These are phyloP conservation scores for Tanacetum coccineum DNA, from an alignment of 129 eudicot genomes.

Conservation along the genomic window DNA sequence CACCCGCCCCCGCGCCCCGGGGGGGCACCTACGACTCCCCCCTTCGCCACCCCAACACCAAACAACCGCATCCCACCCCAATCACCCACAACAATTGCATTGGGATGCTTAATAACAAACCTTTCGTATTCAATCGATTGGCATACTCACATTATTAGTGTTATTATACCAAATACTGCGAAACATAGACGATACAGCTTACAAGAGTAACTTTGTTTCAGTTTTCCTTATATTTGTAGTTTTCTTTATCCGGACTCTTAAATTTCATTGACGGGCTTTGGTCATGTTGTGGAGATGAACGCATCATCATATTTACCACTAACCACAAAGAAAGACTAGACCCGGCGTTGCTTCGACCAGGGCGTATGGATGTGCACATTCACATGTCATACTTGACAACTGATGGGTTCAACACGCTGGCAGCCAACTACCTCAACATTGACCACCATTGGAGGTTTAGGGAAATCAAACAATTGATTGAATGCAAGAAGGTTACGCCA, in stretches of 20 bases:
- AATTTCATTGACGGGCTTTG: constrained; percentile 76
- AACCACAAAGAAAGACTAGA: constrained; percentile 64
- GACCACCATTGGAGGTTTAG: constrained; percentile 29
- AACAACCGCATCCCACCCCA: too few relatives aligned
- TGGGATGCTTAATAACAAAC: too few relatives aligned
- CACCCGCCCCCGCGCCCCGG: too few relatives aligned
- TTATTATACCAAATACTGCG: too few relatives aligned
- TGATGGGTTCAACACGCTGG: constrained; percentile 46
- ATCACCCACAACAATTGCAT: too few relatives aligned
- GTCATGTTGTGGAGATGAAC: constrained; percentile 75
- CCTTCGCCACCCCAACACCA: too few relatives aligned
- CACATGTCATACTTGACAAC: constrained; percentile 68
- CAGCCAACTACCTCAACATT: constrained; percentile 49
- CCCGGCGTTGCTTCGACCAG: constrained; percentile 68
- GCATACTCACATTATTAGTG: too few relatives aligned
- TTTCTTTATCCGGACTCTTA: constrained; percentile 57
- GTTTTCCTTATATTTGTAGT: constrained; percentile 21
- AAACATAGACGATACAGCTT: too few relatives aligned
- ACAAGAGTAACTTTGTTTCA: too few relatives aligned
- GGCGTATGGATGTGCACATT: constrained; percentile 76
- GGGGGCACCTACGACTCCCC: too few relatives aligned
- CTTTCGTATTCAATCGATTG: too few relatives aligned
- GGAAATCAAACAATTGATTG: constrained; percentile 45
- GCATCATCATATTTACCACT: constrained; percentile 67
- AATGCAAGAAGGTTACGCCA: constrained; percentile 41